Conservation (phyloP, 2,329 filamentous ascomycete species). For the Monosporascus sp. region DNA sequence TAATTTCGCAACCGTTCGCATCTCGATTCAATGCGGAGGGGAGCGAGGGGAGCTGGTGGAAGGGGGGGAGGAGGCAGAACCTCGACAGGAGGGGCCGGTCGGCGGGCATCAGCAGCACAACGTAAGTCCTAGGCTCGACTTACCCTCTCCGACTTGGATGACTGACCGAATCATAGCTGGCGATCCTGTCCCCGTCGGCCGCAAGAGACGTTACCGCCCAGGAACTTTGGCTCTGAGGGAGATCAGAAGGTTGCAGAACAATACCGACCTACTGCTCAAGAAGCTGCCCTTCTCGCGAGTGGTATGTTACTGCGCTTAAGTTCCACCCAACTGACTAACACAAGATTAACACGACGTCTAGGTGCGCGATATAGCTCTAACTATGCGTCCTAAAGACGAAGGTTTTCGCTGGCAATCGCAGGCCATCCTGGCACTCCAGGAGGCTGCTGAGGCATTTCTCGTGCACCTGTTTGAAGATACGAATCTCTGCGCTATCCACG, state of each 20-base stretch:
- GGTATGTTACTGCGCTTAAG: conserved; percentile 35
- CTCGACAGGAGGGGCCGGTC: conserved; percentile 5
- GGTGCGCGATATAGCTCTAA: conserved; percentile 69
- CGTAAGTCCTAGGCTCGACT: conserved; percentile 32
- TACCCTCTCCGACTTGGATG: neutral
- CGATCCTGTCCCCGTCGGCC: conserved; percentile 62
- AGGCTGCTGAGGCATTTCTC: conserved; percentile 93
- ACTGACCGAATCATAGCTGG: conserved; percentile 51
- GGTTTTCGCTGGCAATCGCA: conserved; percentile 94
- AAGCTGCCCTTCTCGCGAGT: conserved; percentile 78
- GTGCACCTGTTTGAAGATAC: conserved; percentile 96
- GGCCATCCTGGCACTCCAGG: conserved; percentile 87
- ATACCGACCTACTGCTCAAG: conserved; percentile 77
- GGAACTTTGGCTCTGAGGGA: conserved; percentile 87
- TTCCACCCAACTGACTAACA: neutral
- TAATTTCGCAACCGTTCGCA: neutral
- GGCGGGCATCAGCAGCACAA: conserved; percentile 12
- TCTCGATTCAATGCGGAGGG: conserved; percentile 5
- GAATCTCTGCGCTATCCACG: conserved; percentile 94
- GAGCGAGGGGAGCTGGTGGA: conserved; percentile 5
- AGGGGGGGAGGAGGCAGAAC: conserved; percentile 15
- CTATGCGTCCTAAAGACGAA: conserved; percentile 55
- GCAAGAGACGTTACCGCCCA: conserved; percentile 63
- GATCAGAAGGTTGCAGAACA: conserved; percentile 86
- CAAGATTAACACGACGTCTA: conserved; percentile 18